phyloP scores from a whole-genome alignment of 75 land plant genomes.

The Ceratopteris richardii region DNA sequence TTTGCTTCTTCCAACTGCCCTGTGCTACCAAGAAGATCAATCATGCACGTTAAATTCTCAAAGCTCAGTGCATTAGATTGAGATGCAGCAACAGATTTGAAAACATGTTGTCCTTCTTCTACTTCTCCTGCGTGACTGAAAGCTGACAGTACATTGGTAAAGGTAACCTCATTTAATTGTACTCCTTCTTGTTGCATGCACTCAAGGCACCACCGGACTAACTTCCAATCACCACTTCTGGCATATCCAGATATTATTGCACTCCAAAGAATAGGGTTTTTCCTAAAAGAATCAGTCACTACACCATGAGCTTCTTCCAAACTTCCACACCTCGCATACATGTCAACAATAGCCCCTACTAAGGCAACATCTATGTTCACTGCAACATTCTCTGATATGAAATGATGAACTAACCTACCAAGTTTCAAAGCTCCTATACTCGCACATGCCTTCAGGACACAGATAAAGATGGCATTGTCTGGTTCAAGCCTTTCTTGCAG shows the following conservation, averaged over 20 bases:
- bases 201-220: conserved; percentile 31
- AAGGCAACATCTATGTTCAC: conserved; percentile 48
- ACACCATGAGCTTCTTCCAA: conserved; percentile 32
- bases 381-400: conserved; percentile 46
- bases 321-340: conserved; percentile 66
- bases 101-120: conserved; percentile 44
- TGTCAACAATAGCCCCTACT: conserved; percentile 61
- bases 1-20: conserved; percentile 45
- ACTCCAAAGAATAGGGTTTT: conserved; percentile 56
- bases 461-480: conserved; percentile 5
- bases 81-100: conserved; percentile 29
- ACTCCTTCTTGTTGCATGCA: conserved; percentile 34
- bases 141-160: conserved; percentile 58
- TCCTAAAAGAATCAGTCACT: conserved; percentile 34
- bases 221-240: conserved; percentile 46
- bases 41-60: conserved; percentile 70
- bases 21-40: conserved; percentile 65
- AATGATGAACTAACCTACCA: conserved; percentile 15
- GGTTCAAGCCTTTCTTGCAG: neutral
- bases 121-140: conserved; percentile 71
- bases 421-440: conserved; percentile 6
- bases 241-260: conserved; percentile 62
- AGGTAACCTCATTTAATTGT: conserved; percentile 46
- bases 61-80: conserved; percentile 31
- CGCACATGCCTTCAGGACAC: conserved; percentile 8